These are phyloP conservation scores for Zymoseptoria tritici DNA, from an alignment of 2,329 filamentous ascomycete species.

Conservation along the genomic window DNA sequence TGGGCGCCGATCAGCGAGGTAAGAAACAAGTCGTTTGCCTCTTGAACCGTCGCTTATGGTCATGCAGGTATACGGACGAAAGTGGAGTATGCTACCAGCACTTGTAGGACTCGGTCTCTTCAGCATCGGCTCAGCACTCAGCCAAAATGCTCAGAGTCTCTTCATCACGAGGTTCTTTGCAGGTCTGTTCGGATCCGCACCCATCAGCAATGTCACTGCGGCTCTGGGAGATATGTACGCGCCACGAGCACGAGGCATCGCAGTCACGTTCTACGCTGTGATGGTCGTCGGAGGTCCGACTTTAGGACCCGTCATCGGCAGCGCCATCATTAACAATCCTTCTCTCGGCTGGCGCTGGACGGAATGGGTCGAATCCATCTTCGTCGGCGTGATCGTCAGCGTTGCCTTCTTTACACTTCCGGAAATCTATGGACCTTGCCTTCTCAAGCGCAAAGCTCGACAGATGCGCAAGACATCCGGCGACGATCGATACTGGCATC, in stretches of 20 bases:
- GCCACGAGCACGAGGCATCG: conserved; percentile 32
- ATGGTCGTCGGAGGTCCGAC: conserved; percentile 35
- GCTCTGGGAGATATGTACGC: conserved; percentile 40
- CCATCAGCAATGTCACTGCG: conserved; percentile 38
- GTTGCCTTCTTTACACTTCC: conserved; percentile 30
- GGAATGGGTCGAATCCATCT: conserved; percentile 34
- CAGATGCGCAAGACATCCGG: conserved; percentile 33
- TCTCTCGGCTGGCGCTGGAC: conserved; percentile 33
- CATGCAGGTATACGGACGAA: conserved; percentile 40
- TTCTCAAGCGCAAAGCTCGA: conserved; percentile 35
- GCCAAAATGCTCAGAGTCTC: conserved; percentile 30
- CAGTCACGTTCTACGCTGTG: conserved; percentile 35
- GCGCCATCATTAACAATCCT: conserved; percentile 33
- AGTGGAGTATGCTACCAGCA: conserved; percentile 38
- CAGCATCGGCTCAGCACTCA: conserved; percentile 40
- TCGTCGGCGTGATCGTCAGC: conserved; percentile 25
- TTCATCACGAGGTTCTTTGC: conserved; percentile 40
- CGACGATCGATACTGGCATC: conserved; percentile 37
- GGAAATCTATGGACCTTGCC: conserved; percentile 34
- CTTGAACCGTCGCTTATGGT: conserved; percentile 26
- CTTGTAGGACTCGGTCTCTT: conserved; percentile 39
- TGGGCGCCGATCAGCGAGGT: conserved; percentile 14
- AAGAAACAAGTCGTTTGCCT: neutral
- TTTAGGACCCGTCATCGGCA: conserved; percentile 37
- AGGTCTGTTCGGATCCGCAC: conserved; percentile 39